These are phyloP conservation scores for Neohortaea acidophila DNA, from an alignment of 495 filamentous ascomycete genomes.

Conservation along the genomic window DNA sequence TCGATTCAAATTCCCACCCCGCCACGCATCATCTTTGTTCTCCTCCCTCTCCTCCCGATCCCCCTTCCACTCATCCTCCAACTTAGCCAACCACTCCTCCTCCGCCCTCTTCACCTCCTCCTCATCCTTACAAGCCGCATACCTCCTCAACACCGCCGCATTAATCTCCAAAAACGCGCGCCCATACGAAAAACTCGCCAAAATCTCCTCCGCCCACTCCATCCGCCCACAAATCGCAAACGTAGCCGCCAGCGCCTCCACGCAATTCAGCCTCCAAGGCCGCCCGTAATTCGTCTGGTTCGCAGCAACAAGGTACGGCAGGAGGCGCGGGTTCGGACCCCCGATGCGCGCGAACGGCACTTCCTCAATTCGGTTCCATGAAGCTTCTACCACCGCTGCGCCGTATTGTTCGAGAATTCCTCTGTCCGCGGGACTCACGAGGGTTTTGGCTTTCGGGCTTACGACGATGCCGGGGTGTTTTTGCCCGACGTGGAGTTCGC, in stretches of 20 bases:
- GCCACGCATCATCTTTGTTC: constrained; percentile 50
- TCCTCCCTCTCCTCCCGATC: constrained; percentile 50
- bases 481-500: constrained; percentile 80
- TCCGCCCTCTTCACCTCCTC: constrained; percentile 80
- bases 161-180: constrained; percentile 81
- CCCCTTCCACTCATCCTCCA: constrained; percentile 79
- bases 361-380: constrained; percentile 83
- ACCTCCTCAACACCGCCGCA: constrained; percentile 60
- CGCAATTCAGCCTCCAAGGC: constrained; percentile 88
- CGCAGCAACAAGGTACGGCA: constrained; percentile 91
- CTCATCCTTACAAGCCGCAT: constrained; percentile 68
- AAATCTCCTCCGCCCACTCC: constrained; percentile 74
- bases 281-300: constrained; percentile 96
- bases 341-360: constrained; percentile 84
- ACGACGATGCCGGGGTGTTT: constrained; percentile 82
- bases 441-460: constrained; percentile 75
- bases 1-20: constrained; percentile 71
- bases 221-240: constrained; percentile 83
- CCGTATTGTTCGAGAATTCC: constrained; percentile 73
- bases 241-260: constrained; percentile 80
- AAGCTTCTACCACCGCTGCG: constrained; percentile 92
- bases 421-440: constrained; percentile 66
- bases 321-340: constrained; percentile 38
- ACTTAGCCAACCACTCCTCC: constrained; percentile 69
- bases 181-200: constrained; percentile 79